Conservation (phyloP, 164 flowering plant species). For the Warburgia ugandensis region DNA sequence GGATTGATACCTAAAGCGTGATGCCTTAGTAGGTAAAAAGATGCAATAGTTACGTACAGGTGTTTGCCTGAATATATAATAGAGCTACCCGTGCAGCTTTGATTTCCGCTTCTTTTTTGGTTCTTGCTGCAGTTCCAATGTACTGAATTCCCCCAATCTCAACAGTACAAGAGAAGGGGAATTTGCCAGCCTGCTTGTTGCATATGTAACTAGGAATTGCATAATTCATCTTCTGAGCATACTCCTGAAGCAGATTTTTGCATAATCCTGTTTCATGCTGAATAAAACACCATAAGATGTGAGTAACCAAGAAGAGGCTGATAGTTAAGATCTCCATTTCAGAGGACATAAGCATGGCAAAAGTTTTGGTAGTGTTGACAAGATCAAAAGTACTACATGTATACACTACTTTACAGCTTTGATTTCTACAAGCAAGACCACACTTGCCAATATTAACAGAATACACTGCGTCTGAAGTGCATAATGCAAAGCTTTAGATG, state of each 20-base stretch:
- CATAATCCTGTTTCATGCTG: conserved; percentile 94
- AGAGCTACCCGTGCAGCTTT: conserved; percentile 96
- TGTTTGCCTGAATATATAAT: conserved; percentile 52
- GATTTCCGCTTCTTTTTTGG: conserved; percentile 95
- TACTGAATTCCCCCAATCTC: conserved; percentile 81
- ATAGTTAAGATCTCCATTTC: too few species aligned
- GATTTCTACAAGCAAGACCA: too few species aligned
- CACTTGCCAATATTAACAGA: too few species aligned
- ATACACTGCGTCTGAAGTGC: too few species aligned
- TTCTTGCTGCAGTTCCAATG: conserved; percentile 71
- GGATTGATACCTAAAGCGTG: not conserved
- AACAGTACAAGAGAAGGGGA: conserved; percentile 50
- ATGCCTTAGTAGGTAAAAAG: too few species aligned
- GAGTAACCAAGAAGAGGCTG: not conserved
- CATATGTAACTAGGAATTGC: conserved; percentile 81
- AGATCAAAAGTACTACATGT: too few species aligned
- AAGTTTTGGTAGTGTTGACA: too few species aligned
- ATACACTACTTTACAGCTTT: too few species aligned
- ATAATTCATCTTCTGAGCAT: conserved; percentile 87
- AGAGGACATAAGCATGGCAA: too few species aligned
- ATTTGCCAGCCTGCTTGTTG: conserved; percentile 36
- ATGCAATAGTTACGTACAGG: conserved; percentile 1
- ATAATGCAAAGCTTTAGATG: too few species aligned
- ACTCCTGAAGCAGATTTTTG: conserved; percentile 94
- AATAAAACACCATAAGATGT: not conserved